Conservation (phyloP, 352 stramenopile genomes). For the Phytophthora sp. region DNA sequence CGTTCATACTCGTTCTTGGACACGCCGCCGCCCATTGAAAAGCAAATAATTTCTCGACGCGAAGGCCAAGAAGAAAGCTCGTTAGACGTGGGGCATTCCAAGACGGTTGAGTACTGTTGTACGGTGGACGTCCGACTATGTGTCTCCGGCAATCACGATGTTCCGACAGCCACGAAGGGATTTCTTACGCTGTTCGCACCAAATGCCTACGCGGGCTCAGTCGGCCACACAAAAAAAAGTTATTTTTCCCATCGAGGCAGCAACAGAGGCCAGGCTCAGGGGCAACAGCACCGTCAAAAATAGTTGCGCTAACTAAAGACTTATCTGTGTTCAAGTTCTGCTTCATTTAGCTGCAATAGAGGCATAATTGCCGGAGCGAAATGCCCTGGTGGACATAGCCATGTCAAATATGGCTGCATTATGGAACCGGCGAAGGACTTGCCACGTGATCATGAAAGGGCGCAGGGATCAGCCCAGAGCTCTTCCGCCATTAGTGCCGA, state of each 20-base stretch:
- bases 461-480: conserved; percentile 1
- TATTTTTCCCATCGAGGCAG: conserved; percentile 20
- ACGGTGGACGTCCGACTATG: no score
- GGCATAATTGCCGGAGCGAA: no score
- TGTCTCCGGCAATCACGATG: no score
- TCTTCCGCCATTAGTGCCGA: no score
- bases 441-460: conserved; percentile 25
- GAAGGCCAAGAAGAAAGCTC: conserved; percentile 1
- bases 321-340: not conserved
- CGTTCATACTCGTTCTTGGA: conserved; percentile 78
- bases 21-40: conserved; percentile 69
- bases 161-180: conserved; percentile 5
- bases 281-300: conserved; percentile 26
- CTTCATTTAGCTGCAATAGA: conserved; percentile 4
- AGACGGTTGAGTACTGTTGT: no score
- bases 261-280: conserved; percentile 6
- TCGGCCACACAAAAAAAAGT: not conserved
- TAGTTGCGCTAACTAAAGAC: conserved; percentile 31
- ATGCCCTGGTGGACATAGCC: not conserved
- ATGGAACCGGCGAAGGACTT: conserved; percentile 19
- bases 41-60: not conserved
- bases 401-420: conserved; percentile 31
- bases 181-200: not conserved
- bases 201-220: no score
- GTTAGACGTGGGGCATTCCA: conserved; percentile 32